A percentile compares a stretch with the other conserved stretches of the same genome.
Conservation (phyloP, 768 basidiomycete species). For the Tephrocybe sp. region DNA sequence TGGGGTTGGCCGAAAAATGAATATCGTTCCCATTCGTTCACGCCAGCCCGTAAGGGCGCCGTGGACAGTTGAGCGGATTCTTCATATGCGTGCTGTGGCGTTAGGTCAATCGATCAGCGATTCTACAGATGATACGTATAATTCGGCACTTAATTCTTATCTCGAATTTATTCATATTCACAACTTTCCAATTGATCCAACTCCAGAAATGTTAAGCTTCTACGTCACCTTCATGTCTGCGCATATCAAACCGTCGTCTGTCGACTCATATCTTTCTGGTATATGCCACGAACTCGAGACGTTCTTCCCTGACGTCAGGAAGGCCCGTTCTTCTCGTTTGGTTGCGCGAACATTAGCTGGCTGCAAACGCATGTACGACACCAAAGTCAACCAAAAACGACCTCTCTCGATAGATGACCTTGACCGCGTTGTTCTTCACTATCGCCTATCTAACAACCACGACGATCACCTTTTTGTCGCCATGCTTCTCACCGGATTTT, state of each 20-base stretch:
- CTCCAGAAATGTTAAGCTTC: constrained; percentile 16
- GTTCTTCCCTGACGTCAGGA: too few relatives aligned
- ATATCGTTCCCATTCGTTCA: too few relatives aligned
- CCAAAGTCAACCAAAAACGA: background rate
- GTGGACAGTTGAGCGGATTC: background rate
- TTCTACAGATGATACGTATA: constrained; percentile 24
- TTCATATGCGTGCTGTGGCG: background rate
- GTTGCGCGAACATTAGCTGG: too few relatives aligned
- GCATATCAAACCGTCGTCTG: background rate
- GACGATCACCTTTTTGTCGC: constrained; percentile 28
- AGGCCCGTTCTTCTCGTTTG: too few relatives aligned
- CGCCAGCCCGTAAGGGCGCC: background rate
- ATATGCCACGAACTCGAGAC: too few relatives aligned
- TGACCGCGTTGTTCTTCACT: background rate
- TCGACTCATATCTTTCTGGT: too few relatives aligned
- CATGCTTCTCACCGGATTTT: constrained; percentile 22
- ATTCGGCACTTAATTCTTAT: background rate
- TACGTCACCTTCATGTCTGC: background rate
- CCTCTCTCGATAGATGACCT: background rate
- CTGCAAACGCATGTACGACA: background rate
- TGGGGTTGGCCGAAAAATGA: too few relatives aligned
- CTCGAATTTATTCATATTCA: background rate
- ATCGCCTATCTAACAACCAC: background rate
- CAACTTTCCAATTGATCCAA: background rate
- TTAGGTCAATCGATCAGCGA: constrained; percentile 19